These are phyloP conservation scores for Raphanus raphanistrum DNA, from an alignment of 345 rosid species.

Conservation along the genomic window DNA sequence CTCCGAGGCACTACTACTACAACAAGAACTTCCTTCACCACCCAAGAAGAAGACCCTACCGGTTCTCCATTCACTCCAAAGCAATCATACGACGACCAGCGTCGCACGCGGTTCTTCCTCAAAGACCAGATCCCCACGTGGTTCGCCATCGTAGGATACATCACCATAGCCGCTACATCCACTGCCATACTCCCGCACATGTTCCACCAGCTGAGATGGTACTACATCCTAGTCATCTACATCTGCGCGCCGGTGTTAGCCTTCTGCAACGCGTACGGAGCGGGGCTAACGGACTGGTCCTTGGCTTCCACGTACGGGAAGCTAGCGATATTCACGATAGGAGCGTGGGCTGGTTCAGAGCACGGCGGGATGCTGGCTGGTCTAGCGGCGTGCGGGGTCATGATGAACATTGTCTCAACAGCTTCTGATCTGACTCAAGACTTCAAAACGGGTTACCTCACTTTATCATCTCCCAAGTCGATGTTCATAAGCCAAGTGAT, in stretches of 20 bases:
- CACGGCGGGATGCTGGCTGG: slow-evolving; percentile 81
- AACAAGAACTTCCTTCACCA: slow-evolving; percentile 32
- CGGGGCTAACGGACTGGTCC: slow-evolving; percentile 89
- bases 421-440: slow-evolving; percentile 86
- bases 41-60: slow-evolving; percentile 42
- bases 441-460: slow-evolving; percentile 84
- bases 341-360: slow-evolving; percentile 69
- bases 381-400: slow-evolving; percentile 81
- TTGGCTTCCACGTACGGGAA: slow-evolving; percentile 83
- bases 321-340: slow-evolving; percentile 68
- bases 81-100: slow-evolving; percentile 60
- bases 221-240: slow-evolving; percentile 64
- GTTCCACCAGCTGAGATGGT: slow-evolving; percentile 69
- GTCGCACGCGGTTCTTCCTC: slow-evolving; percentile 61
- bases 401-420: slow-evolving; percentile 88
- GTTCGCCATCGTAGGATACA: slow-evolving; percentile 61
- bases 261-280: slow-evolving; percentile 84
- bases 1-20: slow-evolving; percentile 31
- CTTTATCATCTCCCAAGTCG: slow-evolving; percentile 75
- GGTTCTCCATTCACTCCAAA: slow-evolving; percentile 38
- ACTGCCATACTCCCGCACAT: slow-evolving; percentile 56
- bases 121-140: slow-evolving; percentile 77
- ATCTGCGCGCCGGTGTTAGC: slow-evolving; percentile 65
- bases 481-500: slow-evolving; percentile 78
- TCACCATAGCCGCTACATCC: slow-evolving; percentile 53